These are phyloP conservation scores for Porphyrellus cyaneotinctus DNA, from an alignment of 768 basidiomycete species.

Conservation along the genomic window DNA sequence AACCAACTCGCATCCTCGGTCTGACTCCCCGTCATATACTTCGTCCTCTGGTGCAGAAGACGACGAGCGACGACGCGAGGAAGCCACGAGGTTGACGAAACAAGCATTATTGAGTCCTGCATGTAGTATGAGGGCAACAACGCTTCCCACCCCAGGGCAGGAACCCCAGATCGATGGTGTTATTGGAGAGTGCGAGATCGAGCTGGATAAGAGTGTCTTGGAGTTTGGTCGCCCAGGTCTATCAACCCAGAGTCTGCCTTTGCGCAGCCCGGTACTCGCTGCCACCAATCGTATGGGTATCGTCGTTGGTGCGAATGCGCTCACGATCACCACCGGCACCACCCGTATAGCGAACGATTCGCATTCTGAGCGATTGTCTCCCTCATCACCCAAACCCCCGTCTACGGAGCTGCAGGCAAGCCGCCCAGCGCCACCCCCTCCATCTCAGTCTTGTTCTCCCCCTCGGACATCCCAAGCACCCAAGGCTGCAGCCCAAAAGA, in stretches of 20 bases:
- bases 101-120: constrained; percentile 22
- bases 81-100: constrained; percentile 19
- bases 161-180: constrained; percentile 1
- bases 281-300: not conserved
- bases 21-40: constrained; percentile 14
- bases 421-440: constrained; percentile 25
- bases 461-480: constrained; percentile 19
- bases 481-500: constrained; percentile 45
- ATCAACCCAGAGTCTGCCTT: constrained; percentile 67
- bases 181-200: constrained; percentile 2
- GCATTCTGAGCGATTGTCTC: constrained; percentile 2
- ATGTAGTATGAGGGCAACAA: constrained; percentile 26
- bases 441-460: constrained; percentile 8
- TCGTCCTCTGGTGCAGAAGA: constrained; percentile 21
- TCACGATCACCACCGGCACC: not conserved
- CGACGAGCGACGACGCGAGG: constrained; percentile 22
- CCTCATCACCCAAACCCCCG: constrained; percentile 4
- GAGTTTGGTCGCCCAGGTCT: constrained; percentile 70
- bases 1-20: constrained; percentile 17
- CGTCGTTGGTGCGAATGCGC: constrained; percentile 2
- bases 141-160: constrained; percentile 28
- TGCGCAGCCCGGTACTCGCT: constrained; percentile 4
- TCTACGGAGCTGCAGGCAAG: constrained; percentile 21
- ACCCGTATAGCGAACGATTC: not conserved
- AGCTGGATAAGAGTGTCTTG: constrained; percentile 75